Percentiles rank a stretch among this genome's conserved stretches.
These are phyloP conservation scores for Nitzschia putrida DNA, from an alignment of 108 stramenopile genomes.

Conservation along the genomic window DNA sequence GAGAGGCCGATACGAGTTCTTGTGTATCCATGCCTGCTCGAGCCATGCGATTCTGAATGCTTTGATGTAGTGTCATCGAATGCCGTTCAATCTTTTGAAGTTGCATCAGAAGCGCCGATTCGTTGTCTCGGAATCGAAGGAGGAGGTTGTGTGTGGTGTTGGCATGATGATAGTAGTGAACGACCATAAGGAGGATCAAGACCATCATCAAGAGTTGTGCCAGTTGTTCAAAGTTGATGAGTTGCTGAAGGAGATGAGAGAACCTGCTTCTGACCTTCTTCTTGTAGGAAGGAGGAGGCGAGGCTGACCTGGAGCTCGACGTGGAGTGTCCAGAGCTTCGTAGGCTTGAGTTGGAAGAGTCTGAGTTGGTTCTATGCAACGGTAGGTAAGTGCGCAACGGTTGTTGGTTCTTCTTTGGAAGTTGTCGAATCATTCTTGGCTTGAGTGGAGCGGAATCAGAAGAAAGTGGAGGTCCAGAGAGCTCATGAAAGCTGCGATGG, in stretches of 20 bases:
- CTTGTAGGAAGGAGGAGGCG: no score
- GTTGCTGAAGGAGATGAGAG: not conserved
- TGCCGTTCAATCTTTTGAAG: conserved; percentile 41
- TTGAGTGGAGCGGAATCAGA: not conserved
- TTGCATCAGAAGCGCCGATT: conserved; percentile 32
- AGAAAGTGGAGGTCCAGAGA: not conserved
- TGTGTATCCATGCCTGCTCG: not conserved
- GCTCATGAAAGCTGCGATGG: no score
- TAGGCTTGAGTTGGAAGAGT: not conserved
- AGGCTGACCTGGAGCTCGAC: no score
- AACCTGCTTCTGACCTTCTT: no score
- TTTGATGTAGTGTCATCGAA: conserved; percentile 38
- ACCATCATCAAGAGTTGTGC: conserved; percentile 19
- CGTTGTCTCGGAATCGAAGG: conserved; percentile 27
- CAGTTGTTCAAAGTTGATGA: conserved; percentile 4
- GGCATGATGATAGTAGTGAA: conserved; percentile 26
- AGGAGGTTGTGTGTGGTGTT: conserved; percentile 19
- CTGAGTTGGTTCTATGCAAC: no score
- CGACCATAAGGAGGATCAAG: conserved; percentile 18
- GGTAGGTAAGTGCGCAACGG: no score
- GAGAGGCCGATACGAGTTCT: not conserved
- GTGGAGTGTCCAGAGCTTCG: no score
- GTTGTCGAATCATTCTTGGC: not conserved
- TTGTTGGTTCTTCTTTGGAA: no score
- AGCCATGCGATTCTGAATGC: not conserved